Percentiles rank a stretch among this genome's conserved stretches.
These are phyloP conservation scores for Cyberlindnera xylosilytica DNA, from an alignment of 805 yeast species.

Conservation along the genomic window DNA sequence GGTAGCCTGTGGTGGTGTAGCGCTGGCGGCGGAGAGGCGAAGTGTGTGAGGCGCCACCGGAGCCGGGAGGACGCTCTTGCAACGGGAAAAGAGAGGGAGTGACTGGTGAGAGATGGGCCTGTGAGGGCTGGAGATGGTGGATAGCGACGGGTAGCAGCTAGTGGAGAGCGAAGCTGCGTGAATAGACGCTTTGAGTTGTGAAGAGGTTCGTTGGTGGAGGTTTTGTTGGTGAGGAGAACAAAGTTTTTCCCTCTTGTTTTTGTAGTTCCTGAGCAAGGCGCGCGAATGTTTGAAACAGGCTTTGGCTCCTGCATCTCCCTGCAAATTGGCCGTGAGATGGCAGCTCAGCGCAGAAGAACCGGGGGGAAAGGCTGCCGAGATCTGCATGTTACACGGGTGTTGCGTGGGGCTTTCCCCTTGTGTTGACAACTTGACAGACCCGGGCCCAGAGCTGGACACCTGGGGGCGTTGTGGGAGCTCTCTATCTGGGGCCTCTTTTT, in stretches of 20 bases:
- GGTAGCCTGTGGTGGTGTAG: no score
- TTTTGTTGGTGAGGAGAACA: not conserved
- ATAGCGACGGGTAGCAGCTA: not conserved
- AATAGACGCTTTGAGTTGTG: not conserved
- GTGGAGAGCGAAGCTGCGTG: no score
- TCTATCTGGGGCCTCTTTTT: no score
- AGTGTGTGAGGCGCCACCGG: not conserved
- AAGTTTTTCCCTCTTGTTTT: slow-evolving; percentile 4
- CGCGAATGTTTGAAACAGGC: slow-evolving; percentile 11
- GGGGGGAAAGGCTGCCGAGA: not conserved
- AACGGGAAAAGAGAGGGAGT: not conserved
- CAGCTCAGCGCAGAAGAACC: not conserved
- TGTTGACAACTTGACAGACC: no score
- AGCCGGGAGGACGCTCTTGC: not conserved
- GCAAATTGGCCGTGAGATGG: not conserved
- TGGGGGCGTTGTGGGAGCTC: no score
- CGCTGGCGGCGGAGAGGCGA: no score
- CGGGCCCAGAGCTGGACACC: not conserved
- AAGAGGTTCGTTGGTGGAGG: not conserved
- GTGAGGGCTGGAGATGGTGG: not conserved
- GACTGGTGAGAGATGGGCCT: not conserved
- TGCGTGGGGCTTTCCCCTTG: not conserved
- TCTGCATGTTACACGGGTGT: not conserved
- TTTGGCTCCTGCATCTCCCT: not conserved
- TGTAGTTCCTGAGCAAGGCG: slow-evolving; percentile 5